phyloP scores from a whole-genome alignment of 169 alveolate genomes.

The Perkinsus olseni region DNA sequence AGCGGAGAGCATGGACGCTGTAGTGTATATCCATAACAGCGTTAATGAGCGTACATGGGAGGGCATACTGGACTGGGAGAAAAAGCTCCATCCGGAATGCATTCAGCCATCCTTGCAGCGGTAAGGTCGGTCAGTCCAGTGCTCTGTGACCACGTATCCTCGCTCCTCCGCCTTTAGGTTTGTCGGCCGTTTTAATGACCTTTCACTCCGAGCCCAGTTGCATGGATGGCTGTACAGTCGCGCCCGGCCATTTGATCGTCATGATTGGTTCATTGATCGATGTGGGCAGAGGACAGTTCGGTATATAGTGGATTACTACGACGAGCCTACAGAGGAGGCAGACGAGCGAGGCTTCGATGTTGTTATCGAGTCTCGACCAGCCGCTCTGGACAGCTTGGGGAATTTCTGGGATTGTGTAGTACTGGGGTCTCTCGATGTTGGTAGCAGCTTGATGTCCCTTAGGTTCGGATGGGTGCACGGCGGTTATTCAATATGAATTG shows the following conservation, averaged over 20 bases:
- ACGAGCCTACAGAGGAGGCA: constrained; percentile 52
- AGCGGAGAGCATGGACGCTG: constrained; percentile 44
- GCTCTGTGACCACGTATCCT: neutral
- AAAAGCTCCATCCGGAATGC: constrained; percentile 37
- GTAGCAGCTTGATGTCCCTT: neutral
- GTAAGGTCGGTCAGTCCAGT: neutral
- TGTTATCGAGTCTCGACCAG: constrained; percentile 59
- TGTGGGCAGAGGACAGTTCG: constrained; percentile 57
- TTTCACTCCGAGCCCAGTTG: constrained; percentile 45
- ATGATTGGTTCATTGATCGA: constrained; percentile 67
- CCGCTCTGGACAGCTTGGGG: constrained; percentile 43
- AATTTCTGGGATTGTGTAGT: constrained; percentile 38
- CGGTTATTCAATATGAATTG: neutral
- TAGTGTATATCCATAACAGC: constrained; percentile 58
- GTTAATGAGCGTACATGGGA: constrained; percentile 69
- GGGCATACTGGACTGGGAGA: constrained; percentile 57
- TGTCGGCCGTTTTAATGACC: constrained; percentile 54
- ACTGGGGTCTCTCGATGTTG: neutral
- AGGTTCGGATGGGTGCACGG: neutral
- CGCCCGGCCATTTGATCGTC: constrained; percentile 68
- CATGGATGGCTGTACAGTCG: constrained; percentile 26
- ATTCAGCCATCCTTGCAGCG: neutral
- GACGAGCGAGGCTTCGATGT: constrained; percentile 31
- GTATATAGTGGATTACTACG: constrained; percentile 65
- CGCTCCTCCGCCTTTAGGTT: constrained; percentile 44